phyloP scores from a whole-genome alignment of 2,329 filamentous ascomycete species.

The Albophoma yamanashiensis region DNA sequence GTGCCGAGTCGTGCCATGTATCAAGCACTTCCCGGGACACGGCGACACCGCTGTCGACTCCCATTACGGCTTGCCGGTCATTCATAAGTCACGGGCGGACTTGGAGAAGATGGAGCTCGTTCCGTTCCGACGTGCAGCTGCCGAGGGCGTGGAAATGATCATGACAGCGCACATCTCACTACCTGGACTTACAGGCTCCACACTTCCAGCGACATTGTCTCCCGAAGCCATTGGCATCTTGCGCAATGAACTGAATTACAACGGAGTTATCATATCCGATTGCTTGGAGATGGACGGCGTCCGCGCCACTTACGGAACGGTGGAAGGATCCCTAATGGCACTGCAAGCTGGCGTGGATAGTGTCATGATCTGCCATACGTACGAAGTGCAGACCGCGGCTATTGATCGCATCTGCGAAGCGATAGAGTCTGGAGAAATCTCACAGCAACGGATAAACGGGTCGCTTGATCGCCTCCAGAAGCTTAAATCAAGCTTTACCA shows the following conservation, averaged over 20 bases:
- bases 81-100: constrained; percentile 10
- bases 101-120: constrained; percentile 12
- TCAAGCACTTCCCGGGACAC: constrained; percentile 16
- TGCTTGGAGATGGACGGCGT: constrained; percentile 16
- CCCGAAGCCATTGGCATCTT: constrained; percentile 11
- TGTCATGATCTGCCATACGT: constrained; percentile 17
- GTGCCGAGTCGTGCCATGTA: constrained; percentile 10
- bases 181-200: constrained; percentile 9
- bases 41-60: constrained; percentile 16
- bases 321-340: constrained; percentile 12
- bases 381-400: constrained; percentile 11
- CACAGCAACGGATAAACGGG: constrained; percentile 6
- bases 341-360: constrained; percentile 15
- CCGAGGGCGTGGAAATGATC: constrained; percentile 14
- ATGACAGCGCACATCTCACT: constrained; percentile 17
- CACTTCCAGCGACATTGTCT: constrained; percentile 12
- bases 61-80: constrained; percentile 14
- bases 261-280: constrained; percentile 14
- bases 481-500: constrained; percentile 11
- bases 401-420: constrained; percentile 13
- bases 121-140: constrained; percentile 10
- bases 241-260: constrained; percentile 10
- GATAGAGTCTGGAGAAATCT: constrained; percentile 6
- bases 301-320: constrained; percentile 12
- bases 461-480: constrained; percentile 8